Evolutionary conservation across 2,329 filamentous ascomycete species (phyloP).

Genomic region (Fusarium armeniacum): DNA sequence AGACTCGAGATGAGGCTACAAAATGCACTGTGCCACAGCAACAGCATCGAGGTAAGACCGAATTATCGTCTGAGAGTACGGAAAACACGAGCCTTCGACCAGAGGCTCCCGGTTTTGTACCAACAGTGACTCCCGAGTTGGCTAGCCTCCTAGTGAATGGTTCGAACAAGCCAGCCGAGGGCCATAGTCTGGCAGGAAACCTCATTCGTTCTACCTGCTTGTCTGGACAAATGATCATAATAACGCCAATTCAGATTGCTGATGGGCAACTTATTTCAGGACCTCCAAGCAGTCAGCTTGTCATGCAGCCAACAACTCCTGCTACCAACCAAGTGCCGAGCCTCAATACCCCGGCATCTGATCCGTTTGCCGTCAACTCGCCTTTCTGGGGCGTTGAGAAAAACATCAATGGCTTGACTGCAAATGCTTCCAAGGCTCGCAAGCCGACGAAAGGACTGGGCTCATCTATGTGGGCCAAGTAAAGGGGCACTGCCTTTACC

Average conservation of each 20-base stretch:
- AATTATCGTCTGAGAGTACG: neutral
- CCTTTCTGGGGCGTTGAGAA: no score
- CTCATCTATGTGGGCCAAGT: constrained; percentile 45
- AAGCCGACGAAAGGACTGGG: constrained; percentile 37
- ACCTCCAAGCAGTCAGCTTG: no score
- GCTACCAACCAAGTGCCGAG: no score
- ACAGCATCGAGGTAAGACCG: constrained; percentile 29
- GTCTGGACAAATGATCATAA: no score
- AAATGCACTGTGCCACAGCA: neutral
- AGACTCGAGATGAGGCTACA: neutral
- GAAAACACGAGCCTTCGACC: constrained; percentile 31
- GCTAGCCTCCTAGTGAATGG: neutral
- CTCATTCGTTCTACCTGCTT: no score
- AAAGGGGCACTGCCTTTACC: neutral
- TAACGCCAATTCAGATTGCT: no score
- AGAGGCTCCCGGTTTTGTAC: constrained; percentile 38
- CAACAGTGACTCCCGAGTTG: neutral
- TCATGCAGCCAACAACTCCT: no score
- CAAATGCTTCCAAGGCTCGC: neutral
- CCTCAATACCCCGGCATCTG: no score
- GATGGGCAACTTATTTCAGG: no score
- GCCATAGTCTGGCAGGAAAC: no score
- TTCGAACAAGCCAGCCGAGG: neutral
- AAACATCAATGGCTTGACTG: no score
- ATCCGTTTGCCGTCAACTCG: no score